Evolutionary conservation across 345 rosid species (phyloP), one percentile per base, ranked within the genome.

Genomic region (Citrus sp.): DNA sequence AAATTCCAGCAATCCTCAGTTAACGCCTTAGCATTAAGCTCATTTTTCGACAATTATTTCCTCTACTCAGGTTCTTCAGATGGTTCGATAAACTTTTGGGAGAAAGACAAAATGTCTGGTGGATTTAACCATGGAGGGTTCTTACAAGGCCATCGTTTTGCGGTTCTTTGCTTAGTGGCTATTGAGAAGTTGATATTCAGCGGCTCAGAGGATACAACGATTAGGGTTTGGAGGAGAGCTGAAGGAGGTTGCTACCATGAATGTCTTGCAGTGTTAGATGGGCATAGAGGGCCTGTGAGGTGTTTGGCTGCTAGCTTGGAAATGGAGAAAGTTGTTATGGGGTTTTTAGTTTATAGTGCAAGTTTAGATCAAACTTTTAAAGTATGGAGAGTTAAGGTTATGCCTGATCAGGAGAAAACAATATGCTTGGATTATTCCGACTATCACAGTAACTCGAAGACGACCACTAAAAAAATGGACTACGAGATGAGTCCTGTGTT

Each of bases 191-290:
- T 89, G 78, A 74, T 86, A 38, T 85, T 89, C 27, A 89, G 87
- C 16, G 88, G 88, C 1, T 89, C 88, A 0, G 91, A 86, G 84
- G 92, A 87, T 30, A 88, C 87, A 7, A 87, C 88, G 32, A 89
- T 87, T 24, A 82, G 87, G 86, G 82, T 89, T 13, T 89, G 92
- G 90, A 86, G 81, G 74, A 84, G 90, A 67, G 87, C 86, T 69
- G 89, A 88, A 78, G 90, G 90, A 35, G 85, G 90, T 25, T 86
- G 82, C 61, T 84, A 85, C 19, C 92, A 86, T 75, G 91, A 86
- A 40, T 89, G 89, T 64, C 32, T 89, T 30, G 89, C 86, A 0
- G 88, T 87, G 7, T 60, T 87, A 66, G 88, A 89, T 59, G 91
- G 88, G 14, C 87, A 87, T 30, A 67, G 87, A 76, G 90, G 90